phyloP scores from a whole-genome alignment of 2,329 filamentous ascomycete species.

The Fusarium sp. region DNA sequence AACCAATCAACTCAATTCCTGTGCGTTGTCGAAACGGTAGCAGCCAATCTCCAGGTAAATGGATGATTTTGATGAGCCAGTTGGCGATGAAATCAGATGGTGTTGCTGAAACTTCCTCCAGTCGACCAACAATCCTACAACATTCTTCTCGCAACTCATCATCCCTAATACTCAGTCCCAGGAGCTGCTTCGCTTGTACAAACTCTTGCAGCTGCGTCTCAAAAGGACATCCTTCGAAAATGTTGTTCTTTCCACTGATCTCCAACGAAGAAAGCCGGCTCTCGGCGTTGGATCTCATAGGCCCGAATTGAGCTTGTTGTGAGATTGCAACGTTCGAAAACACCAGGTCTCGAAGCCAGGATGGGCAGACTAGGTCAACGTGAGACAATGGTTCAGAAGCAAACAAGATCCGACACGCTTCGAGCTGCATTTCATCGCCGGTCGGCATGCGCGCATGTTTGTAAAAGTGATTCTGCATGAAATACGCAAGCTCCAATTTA shows the following conservation, averaged over 20 bases:
- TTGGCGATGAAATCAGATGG: conserved; percentile 40
- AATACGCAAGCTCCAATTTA: conserved; percentile 35
- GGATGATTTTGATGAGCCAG: conserved; percentile 37
- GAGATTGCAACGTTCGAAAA: conserved; percentile 22
- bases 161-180: conserved; percentile 15
- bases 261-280: conserved; percentile 33
- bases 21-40: conserved; percentile 28
- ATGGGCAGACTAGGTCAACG: neutral
- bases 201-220: conserved; percentile 38
- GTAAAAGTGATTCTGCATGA: conserved; percentile 40
- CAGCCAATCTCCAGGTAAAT: conserved; percentile 34
- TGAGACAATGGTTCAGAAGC: conserved; percentile 16
- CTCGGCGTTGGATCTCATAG: conserved; percentile 38
- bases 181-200: conserved; percentile 18
- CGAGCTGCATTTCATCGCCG: conserved; percentile 33
- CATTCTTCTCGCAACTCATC: conserved; percentile 37
- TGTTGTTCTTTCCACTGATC: conserved; percentile 44
- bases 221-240: conserved; percentile 44
- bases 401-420: conserved; percentile 33
- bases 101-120: conserved; percentile 33
- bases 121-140: conserved; percentile 26
- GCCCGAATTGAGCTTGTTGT: conserved; percentile 38
- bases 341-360: conserved; percentile 36
- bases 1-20: neutral
- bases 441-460: conserved; percentile 24